phyloP scores from a whole-genome alignment of 495 filamentous ascomycete species.

The Penicillium soppii region DNA sequence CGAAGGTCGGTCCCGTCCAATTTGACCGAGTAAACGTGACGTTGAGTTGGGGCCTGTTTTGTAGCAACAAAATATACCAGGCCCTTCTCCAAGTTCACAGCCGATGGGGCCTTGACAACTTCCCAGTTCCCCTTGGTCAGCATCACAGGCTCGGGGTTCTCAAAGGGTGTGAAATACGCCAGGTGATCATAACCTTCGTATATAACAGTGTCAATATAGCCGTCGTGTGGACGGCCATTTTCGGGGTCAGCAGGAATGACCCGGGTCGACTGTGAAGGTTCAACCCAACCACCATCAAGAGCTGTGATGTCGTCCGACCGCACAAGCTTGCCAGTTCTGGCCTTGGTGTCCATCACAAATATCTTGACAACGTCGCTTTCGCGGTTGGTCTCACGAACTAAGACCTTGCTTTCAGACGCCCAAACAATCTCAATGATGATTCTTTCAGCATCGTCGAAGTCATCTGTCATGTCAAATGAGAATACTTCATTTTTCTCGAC shows the following conservation, averaged over 20 bases:
- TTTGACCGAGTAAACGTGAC: slow-evolving; percentile 87
- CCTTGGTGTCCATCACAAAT: slow-evolving; percentile 76
- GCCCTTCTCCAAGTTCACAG: slow-evolving; percentile 80
- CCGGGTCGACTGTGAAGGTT: slow-evolving; percentile 81
- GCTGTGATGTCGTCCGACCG: slow-evolving; percentile 72
- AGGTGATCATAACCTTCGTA: slow-evolving; percentile 86
- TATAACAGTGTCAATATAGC: slow-evolving; percentile 91
- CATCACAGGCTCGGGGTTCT: slow-evolving; percentile 75
- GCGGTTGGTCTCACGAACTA: slow-evolving; percentile 89
- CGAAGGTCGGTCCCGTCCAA: slow-evolving; percentile 72
- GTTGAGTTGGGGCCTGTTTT: slow-evolving; percentile 80
- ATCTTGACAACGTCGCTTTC: slow-evolving; percentile 89
- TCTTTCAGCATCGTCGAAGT: slow-evolving; percentile 77
- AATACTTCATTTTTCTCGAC: slow-evolving; percentile 78
- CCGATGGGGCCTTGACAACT: slow-evolving; percentile 83
- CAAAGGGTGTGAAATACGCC: slow-evolving; percentile 90
- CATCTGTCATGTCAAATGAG: slow-evolving; percentile 69
- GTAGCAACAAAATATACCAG: slow-evolving; percentile 89
- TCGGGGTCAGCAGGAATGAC: slow-evolving; percentile 82
- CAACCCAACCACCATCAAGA: slow-evolving; percentile 95
- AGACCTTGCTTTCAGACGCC: slow-evolving; percentile 73
- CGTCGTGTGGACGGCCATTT: slow-evolving; percentile 76
- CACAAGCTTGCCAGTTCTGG: slow-evolving; percentile 75
- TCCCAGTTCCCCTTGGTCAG: slow-evolving; percentile 92
- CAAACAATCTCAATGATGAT: slow-evolving; percentile 93